Percentiles rank a stretch among this genome's conserved stretches.
phyloP scores from a whole-genome alignment of 208 protist genomes.

The Angomonas ambiguus region DNA sequence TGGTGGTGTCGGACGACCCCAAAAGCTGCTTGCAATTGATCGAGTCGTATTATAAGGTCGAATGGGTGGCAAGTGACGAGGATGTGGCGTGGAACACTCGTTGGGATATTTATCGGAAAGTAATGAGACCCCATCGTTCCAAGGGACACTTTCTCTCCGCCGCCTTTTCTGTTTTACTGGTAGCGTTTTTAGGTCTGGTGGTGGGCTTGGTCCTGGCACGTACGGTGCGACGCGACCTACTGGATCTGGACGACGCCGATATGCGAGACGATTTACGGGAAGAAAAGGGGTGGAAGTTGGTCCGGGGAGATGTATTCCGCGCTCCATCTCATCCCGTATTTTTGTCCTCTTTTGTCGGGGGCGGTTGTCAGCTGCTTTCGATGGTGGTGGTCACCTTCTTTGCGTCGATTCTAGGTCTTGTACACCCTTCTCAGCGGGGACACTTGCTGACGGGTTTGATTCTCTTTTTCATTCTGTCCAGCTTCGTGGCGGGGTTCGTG shows the following conservation, averaged over 20 bases:
- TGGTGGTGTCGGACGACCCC: constrained; percentile 1
- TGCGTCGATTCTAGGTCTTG: constrained; percentile 66
- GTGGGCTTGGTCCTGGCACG: constrained; percentile 92
- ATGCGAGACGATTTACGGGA: constrained; percentile 50
- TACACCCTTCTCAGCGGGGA: constrained; percentile 90
- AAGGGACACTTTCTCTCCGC: constrained; percentile 93
- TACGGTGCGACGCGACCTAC: constrained; percentile 93
- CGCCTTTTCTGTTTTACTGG: constrained; percentile 95
- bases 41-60: constrained; percentile 40
- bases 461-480: constrained; percentile 53
- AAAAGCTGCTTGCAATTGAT: constrained; percentile 13
- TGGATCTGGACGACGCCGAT: constrained; percentile 48
- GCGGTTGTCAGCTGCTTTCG: constrained; percentile 85
- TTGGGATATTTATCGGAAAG: constrained; percentile 91
- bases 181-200: constrained; percentile 92
- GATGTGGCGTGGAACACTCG: constrained; percentile 84
- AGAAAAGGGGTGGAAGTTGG: constrained; percentile 94
- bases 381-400: constrained; percentile 69
- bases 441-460: constrained; percentile 80
- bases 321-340: constrained; percentile 64
- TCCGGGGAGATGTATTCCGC: constrained; percentile 96
- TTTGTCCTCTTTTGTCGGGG: constrained; percentile 85
- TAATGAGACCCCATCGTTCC: constrained; percentile 25
- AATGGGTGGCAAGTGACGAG: constrained; percentile 23
- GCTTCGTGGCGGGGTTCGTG: constrained; percentile 82